A percentile compares a stretch with the other conserved stretches of the same genome.
These are phyloP conservation scores for Nitzschia palea DNA, from an alignment of 108 stramenopile species.

Conservation along the genomic window DNA sequence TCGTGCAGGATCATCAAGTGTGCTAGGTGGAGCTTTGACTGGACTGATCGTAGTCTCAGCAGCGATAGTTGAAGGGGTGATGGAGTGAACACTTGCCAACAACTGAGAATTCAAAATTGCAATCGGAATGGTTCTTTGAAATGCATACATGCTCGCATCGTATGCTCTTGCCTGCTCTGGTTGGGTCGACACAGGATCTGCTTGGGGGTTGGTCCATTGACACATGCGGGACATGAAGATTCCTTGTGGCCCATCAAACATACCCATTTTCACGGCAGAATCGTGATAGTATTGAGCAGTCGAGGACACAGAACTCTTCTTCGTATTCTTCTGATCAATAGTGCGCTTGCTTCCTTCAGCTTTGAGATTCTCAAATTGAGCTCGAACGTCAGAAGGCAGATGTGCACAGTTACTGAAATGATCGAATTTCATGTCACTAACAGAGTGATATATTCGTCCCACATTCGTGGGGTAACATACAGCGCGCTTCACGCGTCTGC, in stretches of 20 bases:
- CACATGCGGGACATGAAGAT: constrained; percentile 16
- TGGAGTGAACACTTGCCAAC: not conserved
- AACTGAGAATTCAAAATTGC: not conserved
- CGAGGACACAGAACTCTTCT: constrained; percentile 14
- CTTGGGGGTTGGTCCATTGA: not conserved
- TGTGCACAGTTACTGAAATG: constrained; percentile 47
- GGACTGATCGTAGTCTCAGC: too few relatives aligned
- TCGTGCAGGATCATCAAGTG: not conserved
- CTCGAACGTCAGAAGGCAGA: constrained; percentile 32
- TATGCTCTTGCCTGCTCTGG: not conserved
- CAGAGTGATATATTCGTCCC: constrained; percentile 53
- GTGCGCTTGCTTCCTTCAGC: constrained; percentile 16
- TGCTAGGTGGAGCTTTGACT: too few relatives aligned
- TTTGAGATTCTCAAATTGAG: constrained; percentile 38
- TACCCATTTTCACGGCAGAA: constrained; percentile 43
- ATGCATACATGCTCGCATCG: too few relatives aligned
- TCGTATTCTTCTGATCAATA: constrained; percentile 11
- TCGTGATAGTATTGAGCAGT: constrained; percentile 65
- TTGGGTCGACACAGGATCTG: not conserved
- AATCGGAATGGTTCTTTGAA: not conserved
- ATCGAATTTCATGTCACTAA: constrained; percentile 70
- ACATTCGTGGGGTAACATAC: constrained; percentile 55
- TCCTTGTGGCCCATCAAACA: constrained; percentile 39
- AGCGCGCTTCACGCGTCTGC: constrained; percentile 50
- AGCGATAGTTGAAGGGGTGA: too few relatives aligned